These are phyloP conservation scores for Boletus sp. DNA, from an alignment of 768 basidiomycete genomes.

Conservation along the genomic window DNA sequence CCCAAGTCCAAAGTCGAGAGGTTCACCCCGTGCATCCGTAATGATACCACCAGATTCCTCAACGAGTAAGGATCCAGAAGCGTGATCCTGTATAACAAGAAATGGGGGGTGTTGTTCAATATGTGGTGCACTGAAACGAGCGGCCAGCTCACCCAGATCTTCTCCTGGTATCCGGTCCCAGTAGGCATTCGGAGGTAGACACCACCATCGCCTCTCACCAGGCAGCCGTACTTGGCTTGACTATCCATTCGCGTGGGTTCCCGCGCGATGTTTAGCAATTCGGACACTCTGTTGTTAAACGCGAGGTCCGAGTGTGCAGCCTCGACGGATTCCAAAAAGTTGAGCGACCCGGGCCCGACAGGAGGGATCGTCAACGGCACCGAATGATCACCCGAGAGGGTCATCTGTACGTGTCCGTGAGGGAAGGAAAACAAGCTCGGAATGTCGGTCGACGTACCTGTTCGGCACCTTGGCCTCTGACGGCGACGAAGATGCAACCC, in stretches of 20 bases:
- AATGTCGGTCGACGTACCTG: constrained; percentile 41
- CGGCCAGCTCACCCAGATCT: constrained; percentile 86
- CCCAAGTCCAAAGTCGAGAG: constrained; percentile 84
- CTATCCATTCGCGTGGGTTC: constrained; percentile 86
- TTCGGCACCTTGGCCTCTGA: constrained; percentile 81
- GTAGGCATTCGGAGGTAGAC: constrained; percentile 80
- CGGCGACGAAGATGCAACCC: constrained; percentile 84
- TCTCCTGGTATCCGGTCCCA: constrained; percentile 77
- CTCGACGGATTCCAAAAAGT: constrained; percentile 90
- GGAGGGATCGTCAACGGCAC: constrained; percentile 47
- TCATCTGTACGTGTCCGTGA: constrained; percentile 37
- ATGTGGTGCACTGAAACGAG: too few species aligned
- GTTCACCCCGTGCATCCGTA: constrained; percentile 74
- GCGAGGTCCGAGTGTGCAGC: constrained; percentile 88
- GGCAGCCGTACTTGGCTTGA: constrained; percentile 90
- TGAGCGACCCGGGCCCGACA: constrained; percentile 45
- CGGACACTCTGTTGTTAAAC: constrained; percentile 72
- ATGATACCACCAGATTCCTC: constrained; percentile 89
- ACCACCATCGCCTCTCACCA: constrained; percentile 83
- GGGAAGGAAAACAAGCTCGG: not conserved
- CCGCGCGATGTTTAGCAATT: constrained; percentile 60
- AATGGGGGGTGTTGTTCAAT: not conserved
- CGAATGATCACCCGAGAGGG: constrained; percentile 49
- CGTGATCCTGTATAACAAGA: constrained; percentile 66
- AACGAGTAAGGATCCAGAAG: constrained; percentile 79